Conservation (phyloP, 768 basidiomycete genomes). For the Cantharellus anzutake region DNA sequence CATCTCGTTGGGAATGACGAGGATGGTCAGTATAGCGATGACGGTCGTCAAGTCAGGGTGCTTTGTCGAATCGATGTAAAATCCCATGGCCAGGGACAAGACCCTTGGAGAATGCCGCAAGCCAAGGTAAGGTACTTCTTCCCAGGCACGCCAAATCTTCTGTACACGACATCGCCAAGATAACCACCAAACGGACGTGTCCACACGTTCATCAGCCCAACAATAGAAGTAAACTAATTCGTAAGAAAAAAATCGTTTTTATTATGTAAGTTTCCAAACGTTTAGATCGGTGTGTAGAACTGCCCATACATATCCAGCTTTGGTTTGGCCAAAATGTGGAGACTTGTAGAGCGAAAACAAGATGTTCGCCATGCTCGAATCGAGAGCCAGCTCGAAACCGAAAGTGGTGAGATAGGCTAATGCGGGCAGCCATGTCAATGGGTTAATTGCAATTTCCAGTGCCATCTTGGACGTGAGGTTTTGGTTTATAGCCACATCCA, state of each 20-base stretch:
- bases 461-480: background rate
- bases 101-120: constrained; percentile 28
- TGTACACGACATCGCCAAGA: constrained; percentile 28
- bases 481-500: background rate
- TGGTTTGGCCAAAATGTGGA: constrained; percentile 25
- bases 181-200: constrained; percentile 31
- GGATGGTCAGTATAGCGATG: constrained; percentile 18
- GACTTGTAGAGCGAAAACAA: constrained; percentile 23
- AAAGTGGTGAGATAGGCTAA: constrained; percentile 37
- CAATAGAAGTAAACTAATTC: constrained; percentile 15
- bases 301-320: constrained; percentile 27
- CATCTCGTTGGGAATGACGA: constrained; percentile 23
- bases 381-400: constrained; percentile 37
- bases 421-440: constrained; percentile 32
- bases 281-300: constrained; percentile 4
- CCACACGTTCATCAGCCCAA: constrained; percentile 32
- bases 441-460: background rate
- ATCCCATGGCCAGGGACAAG: constrained; percentile 26
- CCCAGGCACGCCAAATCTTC: constrained; percentile 20
- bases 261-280: too few species aligned
- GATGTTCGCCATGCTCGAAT: constrained; percentile 31
- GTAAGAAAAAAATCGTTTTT: background rate
- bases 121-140: constrained; percentile 31
- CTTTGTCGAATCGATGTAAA: constrained; percentile 20
- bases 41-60: constrained; percentile 1